Evolutionary conservation across 2,329 filamentous ascomycete genomes (phyloP).

Genomic region (Talaromyces sp.): DNA sequence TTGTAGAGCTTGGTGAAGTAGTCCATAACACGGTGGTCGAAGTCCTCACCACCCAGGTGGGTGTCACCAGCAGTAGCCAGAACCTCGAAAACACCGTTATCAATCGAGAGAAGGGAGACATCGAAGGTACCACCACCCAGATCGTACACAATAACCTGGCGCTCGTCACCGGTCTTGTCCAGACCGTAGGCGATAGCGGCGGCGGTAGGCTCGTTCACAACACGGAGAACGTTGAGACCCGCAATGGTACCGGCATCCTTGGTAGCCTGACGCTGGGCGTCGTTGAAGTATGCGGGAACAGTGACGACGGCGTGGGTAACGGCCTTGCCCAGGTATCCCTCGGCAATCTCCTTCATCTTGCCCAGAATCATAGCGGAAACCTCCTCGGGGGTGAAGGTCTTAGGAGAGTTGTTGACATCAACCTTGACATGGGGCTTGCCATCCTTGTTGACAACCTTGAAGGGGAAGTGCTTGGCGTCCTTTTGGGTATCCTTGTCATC

Average conservation of each 20-base stretch:
- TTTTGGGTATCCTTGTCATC: constrained; percentile 82
- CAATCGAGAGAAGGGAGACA: constrained; percentile 89
- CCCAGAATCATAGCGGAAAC: constrained; percentile 67
- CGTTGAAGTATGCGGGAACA: constrained; percentile 97
- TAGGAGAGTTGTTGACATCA: constrained; percentile 60
- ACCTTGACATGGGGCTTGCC: constrained; percentile 84
- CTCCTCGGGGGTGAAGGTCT: constrained; percentile 68
- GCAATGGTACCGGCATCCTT: constrained; percentile 93
- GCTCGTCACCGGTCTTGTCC: constrained; percentile 80
- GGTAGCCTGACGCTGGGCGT: constrained; percentile 94
- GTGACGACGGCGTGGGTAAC: constrained; percentile 76
- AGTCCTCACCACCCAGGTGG: constrained; percentile 97
- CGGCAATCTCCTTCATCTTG: constrained; percentile 69
- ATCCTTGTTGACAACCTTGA: constrained; percentile 86
- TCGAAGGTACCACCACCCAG: constrained; percentile 93
- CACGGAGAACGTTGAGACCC: constrained; percentile 91
- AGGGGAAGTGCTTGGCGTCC: constrained; percentile 98
- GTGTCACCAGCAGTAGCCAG: constrained; percentile 94
- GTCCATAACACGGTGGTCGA: constrained; percentile 96
- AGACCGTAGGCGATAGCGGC: constrained; percentile 94
- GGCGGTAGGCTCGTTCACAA: constrained; percentile 95
- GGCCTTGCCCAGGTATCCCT: constrained; percentile 63
- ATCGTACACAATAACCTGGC: constrained; percentile 91
- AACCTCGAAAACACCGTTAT: constrained; percentile 92
- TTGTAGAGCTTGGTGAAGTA: constrained; percentile 97